These are phyloP conservation scores for Termitomyces sp. DNA, from an alignment of 768 basidiomycete genomes.

Conservation along the genomic window DNA sequence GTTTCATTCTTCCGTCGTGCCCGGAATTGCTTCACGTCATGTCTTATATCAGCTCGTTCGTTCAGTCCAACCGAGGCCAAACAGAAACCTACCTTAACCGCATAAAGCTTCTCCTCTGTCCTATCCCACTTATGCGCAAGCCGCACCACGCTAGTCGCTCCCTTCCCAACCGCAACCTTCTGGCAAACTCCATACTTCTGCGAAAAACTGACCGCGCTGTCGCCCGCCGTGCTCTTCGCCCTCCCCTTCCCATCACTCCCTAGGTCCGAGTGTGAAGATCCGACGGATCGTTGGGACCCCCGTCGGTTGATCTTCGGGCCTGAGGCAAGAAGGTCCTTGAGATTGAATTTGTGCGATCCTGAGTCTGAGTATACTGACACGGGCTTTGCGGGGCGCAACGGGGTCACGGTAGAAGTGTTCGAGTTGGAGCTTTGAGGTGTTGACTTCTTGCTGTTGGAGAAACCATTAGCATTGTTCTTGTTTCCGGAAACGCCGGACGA, in stretches of 20 bases:
- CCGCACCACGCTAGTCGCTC: slow-evolving; percentile 95
- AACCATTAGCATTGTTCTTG: slow-evolving; percentile 18
- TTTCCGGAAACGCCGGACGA: slow-evolving; percentile 35
- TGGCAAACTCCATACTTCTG: slow-evolving; percentile 98
- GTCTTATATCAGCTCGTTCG: not conserved
- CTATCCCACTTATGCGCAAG: slow-evolving; percentile 99
- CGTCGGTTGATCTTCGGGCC: slow-evolving; percentile 73
- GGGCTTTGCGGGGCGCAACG: slow-evolving; percentile 24
- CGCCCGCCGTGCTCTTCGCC: slow-evolving; percentile 35
- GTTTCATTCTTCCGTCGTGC: slow-evolving; percentile 97
- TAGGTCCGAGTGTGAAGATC: slow-evolving; percentile 54
- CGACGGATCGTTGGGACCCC: slow-evolving; percentile 63
- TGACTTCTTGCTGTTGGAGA: slow-evolving; percentile 16
- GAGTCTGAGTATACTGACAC: slow-evolving; percentile 49
- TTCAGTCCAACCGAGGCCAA: not conserved
- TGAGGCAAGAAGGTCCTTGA: slow-evolving; percentile 71
- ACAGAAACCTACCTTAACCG: slow-evolving; percentile 74
- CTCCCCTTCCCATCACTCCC: slow-evolving; percentile 20
- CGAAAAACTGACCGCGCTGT: slow-evolving; percentile 41
- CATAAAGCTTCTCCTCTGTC: slow-evolving; percentile 93
- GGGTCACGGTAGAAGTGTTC: slow-evolving; percentile 4
- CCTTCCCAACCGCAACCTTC: slow-evolving; percentile 95
- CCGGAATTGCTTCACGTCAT: slow-evolving; percentile 78
- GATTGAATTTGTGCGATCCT: slow-evolving; percentile 66
- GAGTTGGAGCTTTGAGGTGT: slow-evolving; percentile 14